These are phyloP conservation scores for Emergomyces orientalis DNA, from an alignment of 2,329 filamentous ascomycete genomes.

Conservation along the genomic window DNA sequence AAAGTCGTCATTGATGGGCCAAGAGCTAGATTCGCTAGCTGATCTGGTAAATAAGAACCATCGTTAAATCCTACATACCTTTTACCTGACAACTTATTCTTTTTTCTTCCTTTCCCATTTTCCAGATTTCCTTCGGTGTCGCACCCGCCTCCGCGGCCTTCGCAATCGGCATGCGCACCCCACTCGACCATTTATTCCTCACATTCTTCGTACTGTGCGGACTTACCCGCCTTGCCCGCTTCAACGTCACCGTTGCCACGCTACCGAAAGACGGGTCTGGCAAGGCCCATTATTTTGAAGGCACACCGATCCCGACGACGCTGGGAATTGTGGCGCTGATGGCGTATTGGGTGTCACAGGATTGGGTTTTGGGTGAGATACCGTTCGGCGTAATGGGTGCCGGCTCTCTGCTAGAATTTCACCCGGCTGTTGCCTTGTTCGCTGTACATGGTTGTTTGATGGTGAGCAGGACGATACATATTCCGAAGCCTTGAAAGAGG, in stretches of 20 bases:
- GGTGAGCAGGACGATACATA: constrained; percentile 89
- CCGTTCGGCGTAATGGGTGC: constrained; percentile 61
- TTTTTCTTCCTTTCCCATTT: neutral
- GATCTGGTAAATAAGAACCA: constrained; percentile 62
- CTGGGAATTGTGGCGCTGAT: constrained; percentile 72
- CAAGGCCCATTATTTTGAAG: constrained; percentile 94
- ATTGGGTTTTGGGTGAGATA: constrained; percentile 69
- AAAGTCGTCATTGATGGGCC: constrained; percentile 96
- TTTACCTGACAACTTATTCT: neutral
- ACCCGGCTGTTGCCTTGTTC: constrained; percentile 73
- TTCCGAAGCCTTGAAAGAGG: constrained; percentile 63
- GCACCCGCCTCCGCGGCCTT: constrained; percentile 82
- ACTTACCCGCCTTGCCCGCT: constrained; percentile 83
- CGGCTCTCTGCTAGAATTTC: constrained; percentile 67
- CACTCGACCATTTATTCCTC: constrained; percentile 68
- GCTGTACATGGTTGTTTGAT: constrained; percentile 84
- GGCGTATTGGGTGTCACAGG: constrained; percentile 77
- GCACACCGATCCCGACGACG: constrained; percentile 88
- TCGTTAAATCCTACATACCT: neutral
- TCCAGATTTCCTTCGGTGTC: constrained; percentile 87
- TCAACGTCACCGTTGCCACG: constrained; percentile 88
- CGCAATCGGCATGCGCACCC: constrained; percentile 75
- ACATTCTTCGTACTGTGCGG: constrained; percentile 91
- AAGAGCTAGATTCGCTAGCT: constrained; percentile 90
- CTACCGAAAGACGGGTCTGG: constrained; percentile 86